Base-by-base conservation (phyloP, 768 basidiomycete species). In the Tulasnella sp. region DNA sequence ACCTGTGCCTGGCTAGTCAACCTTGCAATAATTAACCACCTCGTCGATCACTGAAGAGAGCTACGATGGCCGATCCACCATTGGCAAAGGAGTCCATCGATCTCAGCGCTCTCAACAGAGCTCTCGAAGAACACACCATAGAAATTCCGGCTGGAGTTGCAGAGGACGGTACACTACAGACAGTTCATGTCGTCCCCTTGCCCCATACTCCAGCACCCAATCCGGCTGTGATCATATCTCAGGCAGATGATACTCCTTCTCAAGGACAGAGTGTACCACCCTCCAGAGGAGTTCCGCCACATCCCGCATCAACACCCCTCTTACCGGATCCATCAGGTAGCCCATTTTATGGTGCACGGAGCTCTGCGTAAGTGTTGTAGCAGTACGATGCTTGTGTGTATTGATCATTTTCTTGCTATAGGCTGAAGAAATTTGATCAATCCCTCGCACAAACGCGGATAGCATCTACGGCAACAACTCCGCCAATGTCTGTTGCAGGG, bases 401-500 rank as follows among this genome's bases (percentile, higher is more conserved):
- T 9, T 19, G 39, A 41, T 22, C 22, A 33, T 29, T 15, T 10
- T 40, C 27, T 6, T 9, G 2, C 42, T 20, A n/a, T 27, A 56
- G 54, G 16, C 44, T 56, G 20, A 52, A 55, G n/a, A 43, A 58
- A 47, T 53, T 56, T 45, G 54, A 58, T 29, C 42, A 56, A 73
- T 57, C 89, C 87, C 58, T 85, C 32, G 72, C 78, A 19, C 71
- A 76, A 12, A 87, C 84, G 58, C 71, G 80, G 53, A 75, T 73
- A 56, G 75, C 74, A 37, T 88, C 86, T 39, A 75, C 78, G 56
- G 77, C 84, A 3, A 74, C 81, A 19, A 86, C 85, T 0, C 84
- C 86, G 2, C 86, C 88, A 1, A 73, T 73, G 51, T 80, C 86
- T 9, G 88, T 91, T 2, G 85, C 84, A 53, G 88, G 88, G 12